Conservation (phyloP, 2,329 filamentous ascomycete species). For the Diaporthe ilicicola region DNA sequence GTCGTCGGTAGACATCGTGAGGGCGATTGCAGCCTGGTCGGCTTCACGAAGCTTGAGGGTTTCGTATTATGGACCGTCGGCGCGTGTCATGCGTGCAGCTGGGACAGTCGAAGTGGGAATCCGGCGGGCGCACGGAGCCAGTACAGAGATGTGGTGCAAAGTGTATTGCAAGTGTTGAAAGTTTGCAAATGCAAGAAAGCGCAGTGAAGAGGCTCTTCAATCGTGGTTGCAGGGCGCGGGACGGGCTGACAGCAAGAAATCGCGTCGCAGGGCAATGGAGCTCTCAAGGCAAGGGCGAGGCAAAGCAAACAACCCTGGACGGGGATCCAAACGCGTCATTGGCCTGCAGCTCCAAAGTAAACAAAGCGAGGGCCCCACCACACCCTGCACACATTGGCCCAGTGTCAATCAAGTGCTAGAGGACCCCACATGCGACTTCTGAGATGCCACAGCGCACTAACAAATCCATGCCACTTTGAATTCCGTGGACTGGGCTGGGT, state of each 20-base stretch:
- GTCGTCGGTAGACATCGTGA: slow-evolving; percentile 42
- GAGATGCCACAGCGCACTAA: not conserved
- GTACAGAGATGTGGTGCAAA: not conserved
- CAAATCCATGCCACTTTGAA: no score
- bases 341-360: slow-evolving; percentile 15
- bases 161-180: not conserved
- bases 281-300: not conserved
- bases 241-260: not conserved
- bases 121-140: not conserved
- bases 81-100: slow-evolving; percentile 8
- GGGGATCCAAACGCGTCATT: slow-evolving; percentile 11
- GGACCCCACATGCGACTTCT: not conserved
- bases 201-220: not conserved
- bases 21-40: slow-evolving; percentile 3
- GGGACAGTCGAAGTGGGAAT: not conserved
- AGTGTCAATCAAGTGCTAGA: not conserved
- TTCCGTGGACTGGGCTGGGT: not conserved
- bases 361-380: slow-evolving; percentile 20
- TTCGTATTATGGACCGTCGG: not conserved
- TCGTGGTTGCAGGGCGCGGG: not conserved
- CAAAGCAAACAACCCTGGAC: slow-evolving; percentile 12
- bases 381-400: not conserved
- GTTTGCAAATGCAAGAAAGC: not conserved
- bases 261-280: slow-evolving; percentile 15
- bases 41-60: not conserved